Evolutionary conservation across 202 grass and related monocot genomes (phyloP), one percentile per base, ranked within the genome.

Genomic region (Elaeis oleifera): DNA sequence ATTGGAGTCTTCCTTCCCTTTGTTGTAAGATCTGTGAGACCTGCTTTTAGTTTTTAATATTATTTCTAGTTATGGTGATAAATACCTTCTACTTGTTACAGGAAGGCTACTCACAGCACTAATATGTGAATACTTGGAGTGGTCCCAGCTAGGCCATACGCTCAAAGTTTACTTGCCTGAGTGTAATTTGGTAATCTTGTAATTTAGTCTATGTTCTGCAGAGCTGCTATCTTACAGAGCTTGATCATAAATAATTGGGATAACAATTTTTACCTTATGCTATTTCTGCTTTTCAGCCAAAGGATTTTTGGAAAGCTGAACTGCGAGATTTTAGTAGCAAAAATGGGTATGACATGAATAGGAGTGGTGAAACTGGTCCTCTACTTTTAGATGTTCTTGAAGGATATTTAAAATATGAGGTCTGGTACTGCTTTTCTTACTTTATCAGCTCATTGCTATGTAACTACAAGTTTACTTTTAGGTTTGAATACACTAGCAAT

Each of bases 351-450:
- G 91, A 96, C 17, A 71, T 78, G 56, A 84, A 75, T 68, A 89
- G 82, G 72, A 86, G 72, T 67, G 84, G 78, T 56, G 92, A 97
- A 76, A 97, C 80, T 78, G 94, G 84, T 59, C 94, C 94, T 13
- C 71, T 92, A 77, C 88, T 97, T 27, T 79, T 97, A 72, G 94
- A 92, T 71, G 85, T 97, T 67, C 88, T 97, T 32, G 84, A 97
- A 80, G 94, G 94, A 70, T 97, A 84, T 73, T 76, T 97, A 26
- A 97, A 97, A 92, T 97, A 86, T 63, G 94, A 97, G 94, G 94
- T 96, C 80, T 67, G 50, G 56, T 61, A 70, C 79, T 44, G 8
- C 36, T 44, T 44, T 6, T 20, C 53, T 51, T 68, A 32, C 16
- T 55, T 65, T 70, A 44, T 44, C 36, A 44, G 8, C 36, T 44